Base-by-base conservation (phyloP, 1,284 basidiomycete species). In the Microbotryum lychnidis-dioicae region DNA sequence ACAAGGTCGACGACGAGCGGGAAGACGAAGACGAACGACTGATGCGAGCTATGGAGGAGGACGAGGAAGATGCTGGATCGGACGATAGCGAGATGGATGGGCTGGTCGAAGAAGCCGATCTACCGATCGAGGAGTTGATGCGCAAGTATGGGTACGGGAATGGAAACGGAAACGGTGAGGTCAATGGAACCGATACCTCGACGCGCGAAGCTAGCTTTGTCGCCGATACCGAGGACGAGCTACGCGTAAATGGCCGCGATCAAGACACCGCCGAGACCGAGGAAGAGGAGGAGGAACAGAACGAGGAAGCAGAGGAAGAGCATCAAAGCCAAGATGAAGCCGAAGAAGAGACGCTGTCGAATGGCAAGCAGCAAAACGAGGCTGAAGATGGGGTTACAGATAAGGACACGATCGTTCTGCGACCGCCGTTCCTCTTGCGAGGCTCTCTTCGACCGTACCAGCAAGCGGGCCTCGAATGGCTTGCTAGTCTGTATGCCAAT, bases 401-500 rank as follows among this genome's bases (percentile, higher is more conserved):
- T 49, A 53, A 60, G n/a, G 50, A 50, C 64, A 70, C 47, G 37
- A 58, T 56, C 6, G 52, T 54, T 29, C 77, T 94, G 47, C 83
- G 80, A 48, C 82, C 85, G 12, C 91, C 93, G 0, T 82, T 90
- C 58, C 79, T 97, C 9, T 79, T 97, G 2, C 85, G 94, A 16
- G 94, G 92, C 1, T 83, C 83, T 3, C 80, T 98, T 46, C 85
- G 93, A 21, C 91, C 92, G 1, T 98, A 98, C 73, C 94, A 98
- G 73, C 89, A 93, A 68, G 83, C 87, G 16, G 94, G 94, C 0
- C 77, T 97, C 56, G 92, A 97, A 72, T 98, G 94, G 94, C 84
- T 98, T 9, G 89, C 89, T 0, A 89, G 86, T 72, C 78, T 97
- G 46, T 92, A 97, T 76, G 79, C 80, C 23, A 91, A 89, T 69